These are phyloP conservation scores for Phoma sp. DNA, from an alignment of 2,329 filamentous ascomycete genomes.

Conservation along the genomic window DNA sequence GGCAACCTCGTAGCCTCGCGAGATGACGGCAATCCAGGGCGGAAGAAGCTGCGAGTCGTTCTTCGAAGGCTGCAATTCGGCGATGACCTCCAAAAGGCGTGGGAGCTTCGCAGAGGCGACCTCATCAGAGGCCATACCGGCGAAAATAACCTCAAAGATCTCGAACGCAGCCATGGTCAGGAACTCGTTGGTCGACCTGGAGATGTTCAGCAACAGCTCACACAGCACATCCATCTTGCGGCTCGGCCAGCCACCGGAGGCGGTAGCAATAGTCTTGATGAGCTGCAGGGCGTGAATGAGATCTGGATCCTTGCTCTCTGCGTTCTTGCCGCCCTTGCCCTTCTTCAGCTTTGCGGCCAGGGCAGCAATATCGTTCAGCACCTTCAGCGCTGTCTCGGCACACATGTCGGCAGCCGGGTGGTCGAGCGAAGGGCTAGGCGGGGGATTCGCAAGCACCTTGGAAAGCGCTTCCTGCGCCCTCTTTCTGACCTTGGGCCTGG, in stretches of 20 bases:
- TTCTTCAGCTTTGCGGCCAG: constrained; percentile 74
- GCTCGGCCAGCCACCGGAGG: constrained; percentile 93
- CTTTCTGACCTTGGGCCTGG: constrained; percentile 91
- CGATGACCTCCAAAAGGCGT: constrained; percentile 86
- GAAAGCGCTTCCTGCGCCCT: constrained; percentile 87
- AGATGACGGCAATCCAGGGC: constrained; percentile 95
- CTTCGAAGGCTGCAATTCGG: constrained; percentile 85
- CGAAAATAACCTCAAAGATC: constrained; percentile 96
- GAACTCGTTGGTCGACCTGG: constrained; percentile 89
- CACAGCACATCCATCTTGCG: constrained; percentile 93
- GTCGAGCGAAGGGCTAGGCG: constrained; percentile 88
- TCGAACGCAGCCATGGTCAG: constrained; percentile 96
- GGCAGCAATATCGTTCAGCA: constrained; percentile 76
- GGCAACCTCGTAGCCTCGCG: constrained; percentile 91
- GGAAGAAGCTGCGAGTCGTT: constrained; percentile 95
- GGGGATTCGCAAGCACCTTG: constrained; percentile 81
- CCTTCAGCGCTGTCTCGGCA: constrained; percentile 85
- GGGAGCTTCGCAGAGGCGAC: constrained; percentile 88
- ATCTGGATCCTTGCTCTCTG: constrained; percentile 73
- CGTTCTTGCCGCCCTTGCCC: constrained; percentile 57
- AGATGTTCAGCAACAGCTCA: constrained; percentile 86
- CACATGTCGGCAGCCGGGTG: constrained; percentile 97
- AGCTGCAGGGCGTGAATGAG: constrained; percentile 92
- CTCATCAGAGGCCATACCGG: constrained; percentile 80
- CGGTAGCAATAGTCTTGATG: constrained; percentile 84